Conservation (phyloP, 768 basidiomycete genomes). For the Lactarius vividus region DNA sequence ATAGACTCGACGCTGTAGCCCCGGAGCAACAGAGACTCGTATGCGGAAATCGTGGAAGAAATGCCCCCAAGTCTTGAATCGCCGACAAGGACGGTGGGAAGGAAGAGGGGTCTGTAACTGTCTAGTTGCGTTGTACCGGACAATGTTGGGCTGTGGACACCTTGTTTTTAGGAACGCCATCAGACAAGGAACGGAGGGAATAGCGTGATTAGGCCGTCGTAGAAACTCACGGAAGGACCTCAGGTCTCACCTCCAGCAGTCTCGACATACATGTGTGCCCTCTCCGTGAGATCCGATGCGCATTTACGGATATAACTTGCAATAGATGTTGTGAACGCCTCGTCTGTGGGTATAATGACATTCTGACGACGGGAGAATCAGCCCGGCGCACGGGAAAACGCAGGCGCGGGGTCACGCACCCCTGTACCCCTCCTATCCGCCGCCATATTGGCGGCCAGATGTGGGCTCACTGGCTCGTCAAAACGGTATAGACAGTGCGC, state of each 20-base stretch:
- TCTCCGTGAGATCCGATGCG: conserved; percentile 37
- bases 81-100: conserved; percentile 85
- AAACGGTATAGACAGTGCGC: conserved; percentile 79
- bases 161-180: conserved; percentile 40
- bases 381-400: background rate
- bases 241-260: conserved; percentile 84
- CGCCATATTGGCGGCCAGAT: conserved; percentile 70
- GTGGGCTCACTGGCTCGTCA: conserved; percentile 89
- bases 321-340: conserved; percentile 62
- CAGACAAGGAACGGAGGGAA: conserved; percentile 12
- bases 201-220: conserved; percentile 12
- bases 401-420: conserved; percentile 30
- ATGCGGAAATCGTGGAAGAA: conserved; percentile 87
- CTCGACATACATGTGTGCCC: conserved; percentile 77
- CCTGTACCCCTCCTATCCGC: conserved; percentile 33
- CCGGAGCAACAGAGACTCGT: conserved; percentile 86
- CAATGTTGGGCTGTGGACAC: conserved; percentile 87
- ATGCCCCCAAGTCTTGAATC: conserved; percentile 92
- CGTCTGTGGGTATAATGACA: conserved; percentile 53
- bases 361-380: conserved; percentile 5
- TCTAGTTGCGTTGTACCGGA: conserved; percentile 84
- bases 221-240: conserved; percentile 17
- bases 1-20: conserved; percentile 88
- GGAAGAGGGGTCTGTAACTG: conserved; percentile 78
- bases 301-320: conserved; percentile 57